A percentile compares a stretch with the other conserved stretches of the same genome.
phyloP scores from a whole-genome alignment of 495 filamentous ascomycete genomes.

The Daldinia bambusicola region DNA sequence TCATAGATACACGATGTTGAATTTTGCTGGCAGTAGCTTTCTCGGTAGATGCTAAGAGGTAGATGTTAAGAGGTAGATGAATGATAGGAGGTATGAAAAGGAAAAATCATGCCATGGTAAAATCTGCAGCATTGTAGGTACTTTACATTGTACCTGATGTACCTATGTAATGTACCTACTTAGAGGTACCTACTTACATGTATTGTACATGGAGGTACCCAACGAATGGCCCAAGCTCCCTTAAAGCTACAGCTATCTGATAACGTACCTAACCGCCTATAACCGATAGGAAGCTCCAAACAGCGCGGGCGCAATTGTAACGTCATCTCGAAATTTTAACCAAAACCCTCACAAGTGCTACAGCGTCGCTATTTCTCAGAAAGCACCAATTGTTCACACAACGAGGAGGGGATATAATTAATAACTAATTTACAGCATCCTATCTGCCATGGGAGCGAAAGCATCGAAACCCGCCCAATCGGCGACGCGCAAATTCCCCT shows the following conservation, averaged over 20 bases:
- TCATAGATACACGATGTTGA: neutral
- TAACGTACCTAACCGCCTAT: neutral
- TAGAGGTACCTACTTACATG: no score
- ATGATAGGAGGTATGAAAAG: no score
- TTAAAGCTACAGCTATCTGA: neutral
- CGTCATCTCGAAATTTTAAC: constrained; percentile 27
- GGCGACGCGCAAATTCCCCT: constrained; percentile 55
- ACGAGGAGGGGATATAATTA: neutral
- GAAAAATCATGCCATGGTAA: neutral
- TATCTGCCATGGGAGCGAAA: constrained; percentile 43
- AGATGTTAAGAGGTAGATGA: no score
- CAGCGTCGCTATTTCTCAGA: neutral
- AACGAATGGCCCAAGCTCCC: neutral
- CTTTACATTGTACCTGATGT: neutral
- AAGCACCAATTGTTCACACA: neutral
- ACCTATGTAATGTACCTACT: no score
- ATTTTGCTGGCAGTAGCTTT: neutral
- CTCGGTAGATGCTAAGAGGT: neutral
- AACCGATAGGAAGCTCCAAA: neutral
- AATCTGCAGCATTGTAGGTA: no score
- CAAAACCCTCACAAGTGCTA: neutral
- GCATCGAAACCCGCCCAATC: constrained; percentile 52
- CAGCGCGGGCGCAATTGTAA: constrained; percentile 27
- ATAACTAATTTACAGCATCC: neutral
- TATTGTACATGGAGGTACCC: no score